Evolutionary conservation across 768 basidiomycete genomes (phyloP).

Genomic region (Leccinum obscurum): DNA sequence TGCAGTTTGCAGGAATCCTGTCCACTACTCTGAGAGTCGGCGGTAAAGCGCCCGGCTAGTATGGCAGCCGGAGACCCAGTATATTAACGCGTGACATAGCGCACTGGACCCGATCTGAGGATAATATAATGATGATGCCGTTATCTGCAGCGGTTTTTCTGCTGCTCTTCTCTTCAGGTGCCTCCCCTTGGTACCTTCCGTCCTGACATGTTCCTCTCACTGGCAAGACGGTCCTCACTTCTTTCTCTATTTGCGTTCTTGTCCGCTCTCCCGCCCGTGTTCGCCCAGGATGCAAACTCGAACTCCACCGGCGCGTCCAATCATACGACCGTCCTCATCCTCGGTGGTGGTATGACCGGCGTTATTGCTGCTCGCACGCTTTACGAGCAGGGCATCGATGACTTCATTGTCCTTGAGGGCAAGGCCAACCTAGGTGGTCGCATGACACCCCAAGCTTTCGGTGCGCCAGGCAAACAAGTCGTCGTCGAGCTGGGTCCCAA

Average conservation of each 20-base stretch:
- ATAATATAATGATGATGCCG: background rate
- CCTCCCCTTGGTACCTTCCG: background rate
- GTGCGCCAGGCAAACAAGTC: slow-evolving; percentile 34
- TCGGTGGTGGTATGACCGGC: slow-evolving; percentile 68
- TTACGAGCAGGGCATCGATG: slow-evolving; percentile 48
- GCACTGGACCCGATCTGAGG: too few species aligned
- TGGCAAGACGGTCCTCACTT: background rate
- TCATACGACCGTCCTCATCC: slow-evolving; percentile 47
- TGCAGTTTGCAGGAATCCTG: too few species aligned
- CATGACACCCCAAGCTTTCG: slow-evolving; percentile 50
- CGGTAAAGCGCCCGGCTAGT: too few species aligned
- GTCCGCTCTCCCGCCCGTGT: background rate
- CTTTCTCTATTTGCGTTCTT: slow-evolving; percentile 6
- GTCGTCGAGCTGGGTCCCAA: slow-evolving; percentile 60
- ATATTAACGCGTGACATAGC: background rate
- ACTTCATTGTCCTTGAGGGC: slow-evolving; percentile 64
- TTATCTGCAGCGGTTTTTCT: background rate
- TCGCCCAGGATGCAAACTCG: slow-evolving; percentile 6
- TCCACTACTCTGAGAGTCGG: too few species aligned
- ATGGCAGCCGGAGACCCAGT: background rate
- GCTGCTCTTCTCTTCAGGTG: background rate
- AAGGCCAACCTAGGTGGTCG: slow-evolving; percentile 62
- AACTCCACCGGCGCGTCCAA: slow-evolving; percentile 5
- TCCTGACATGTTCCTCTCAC: slow-evolving; percentile 15
- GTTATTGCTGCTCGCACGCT: slow-evolving; percentile 64